These are phyloP conservation scores for Spathaspora sp. DNA, from an alignment of 805 yeast genomes.

Conservation along the genomic window DNA sequence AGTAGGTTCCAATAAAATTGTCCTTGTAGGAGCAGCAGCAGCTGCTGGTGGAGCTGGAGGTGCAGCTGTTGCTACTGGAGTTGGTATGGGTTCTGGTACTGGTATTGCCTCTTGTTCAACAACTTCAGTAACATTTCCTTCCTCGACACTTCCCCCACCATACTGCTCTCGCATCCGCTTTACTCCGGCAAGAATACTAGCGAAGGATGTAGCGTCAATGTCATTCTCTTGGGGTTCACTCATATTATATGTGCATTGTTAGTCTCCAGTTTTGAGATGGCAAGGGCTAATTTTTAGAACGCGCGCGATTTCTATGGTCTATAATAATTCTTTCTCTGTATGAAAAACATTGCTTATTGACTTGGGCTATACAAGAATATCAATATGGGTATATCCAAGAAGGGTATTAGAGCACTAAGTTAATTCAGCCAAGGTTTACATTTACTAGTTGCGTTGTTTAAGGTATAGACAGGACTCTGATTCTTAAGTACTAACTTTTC, in stretches of 20 bases:
- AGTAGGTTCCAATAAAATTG: conserved; percentile 3
- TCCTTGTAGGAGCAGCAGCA: background rate
- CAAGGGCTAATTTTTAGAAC: background rate
- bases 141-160: conserved; percentile 12
- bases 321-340: no score
- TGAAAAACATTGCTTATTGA: no score
- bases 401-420: no score
- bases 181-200: conserved; percentile 70
- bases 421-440: no score
- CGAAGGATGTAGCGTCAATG: conserved; percentile 58
- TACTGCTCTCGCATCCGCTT: conserved; percentile 51
- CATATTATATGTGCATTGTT: background rate
- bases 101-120: background rate
- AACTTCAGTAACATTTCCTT: background rate
- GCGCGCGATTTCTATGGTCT: background rate
- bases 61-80: background rate
- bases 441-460: no score
- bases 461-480: no score
- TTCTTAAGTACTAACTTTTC: no score
- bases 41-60: background rate
- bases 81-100: background rate
- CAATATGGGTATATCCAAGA: no score
- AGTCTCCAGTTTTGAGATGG: background rate
- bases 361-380: no score
- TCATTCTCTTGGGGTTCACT: conserved; percentile 1